phyloP scores from a whole-genome alignment of 192 early-diverging fungal genomes.

The Coemansia sp. region DNA sequence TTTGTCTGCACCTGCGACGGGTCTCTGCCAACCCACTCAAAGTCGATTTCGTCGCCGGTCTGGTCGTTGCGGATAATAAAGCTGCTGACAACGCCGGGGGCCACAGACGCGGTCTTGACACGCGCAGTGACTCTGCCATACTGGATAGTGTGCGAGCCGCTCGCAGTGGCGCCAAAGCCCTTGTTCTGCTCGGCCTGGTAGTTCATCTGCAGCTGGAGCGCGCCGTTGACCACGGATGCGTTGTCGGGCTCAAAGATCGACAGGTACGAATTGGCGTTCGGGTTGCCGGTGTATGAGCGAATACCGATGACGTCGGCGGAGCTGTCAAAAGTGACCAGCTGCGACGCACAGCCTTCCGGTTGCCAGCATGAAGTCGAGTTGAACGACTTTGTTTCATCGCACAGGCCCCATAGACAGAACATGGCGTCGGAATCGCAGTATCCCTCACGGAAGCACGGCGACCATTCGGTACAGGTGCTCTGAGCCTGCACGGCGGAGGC shows the following conservation, averaged over 20 bases:
- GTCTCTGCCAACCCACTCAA: conserved; percentile 65
- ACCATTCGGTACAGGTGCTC: conserved; percentile 37
- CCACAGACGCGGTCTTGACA: conserved; percentile 58
- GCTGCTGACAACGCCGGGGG: conserved; percentile 60
- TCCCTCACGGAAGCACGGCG: conserved; percentile 56
- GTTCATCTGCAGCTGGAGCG: conserved; percentile 38
- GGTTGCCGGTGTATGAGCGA: conserved; percentile 30
- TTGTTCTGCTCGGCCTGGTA: conserved; percentile 51
- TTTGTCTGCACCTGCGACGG: conserved; percentile 64
- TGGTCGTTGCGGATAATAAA: conserved; percentile 57
- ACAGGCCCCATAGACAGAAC: conserved; percentile 52
- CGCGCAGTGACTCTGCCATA: conserved; percentile 64
- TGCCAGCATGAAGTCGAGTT: conserved; percentile 50
- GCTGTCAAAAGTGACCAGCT: conserved; percentile 39
- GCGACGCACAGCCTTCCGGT: conserved; percentile 35
- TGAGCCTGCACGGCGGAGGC: conserved; percentile 32
- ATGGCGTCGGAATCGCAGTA: conserved; percentile 49
- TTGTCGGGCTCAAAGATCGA: conserved; percentile 48
- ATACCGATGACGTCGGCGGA: conserved; percentile 31
- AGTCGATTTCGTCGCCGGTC: conserved; percentile 70
- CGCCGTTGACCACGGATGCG: conserved; percentile 16
- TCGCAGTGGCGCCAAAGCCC: conserved; percentile 63
- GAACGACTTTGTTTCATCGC: conserved; percentile 50
- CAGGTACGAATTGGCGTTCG: conserved; percentile 49
- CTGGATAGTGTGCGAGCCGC: conserved; percentile 51